These are phyloP conservation scores for Cystobasidium onofrii DNA, from an alignment of 768 basidiomycete genomes.

Conservation along the genomic window DNA sequence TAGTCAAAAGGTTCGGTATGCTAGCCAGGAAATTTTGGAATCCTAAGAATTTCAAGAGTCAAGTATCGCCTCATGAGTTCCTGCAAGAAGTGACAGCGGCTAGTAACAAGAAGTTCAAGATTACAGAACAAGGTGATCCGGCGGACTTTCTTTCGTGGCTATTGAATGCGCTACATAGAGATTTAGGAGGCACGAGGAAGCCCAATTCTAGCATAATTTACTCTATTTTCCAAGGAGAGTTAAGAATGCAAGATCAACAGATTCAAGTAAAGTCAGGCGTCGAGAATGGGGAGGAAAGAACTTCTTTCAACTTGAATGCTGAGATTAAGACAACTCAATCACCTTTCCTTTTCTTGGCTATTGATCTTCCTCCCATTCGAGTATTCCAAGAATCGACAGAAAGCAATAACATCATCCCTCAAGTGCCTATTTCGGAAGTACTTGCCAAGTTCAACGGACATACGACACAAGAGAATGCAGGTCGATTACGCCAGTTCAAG, in stretches of 20 bases:
- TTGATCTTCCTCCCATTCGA: conserved; percentile 95
- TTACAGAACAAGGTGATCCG: conserved; percentile 92
- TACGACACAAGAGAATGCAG: conserved; percentile 83
- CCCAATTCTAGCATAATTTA: conserved; percentile 89
- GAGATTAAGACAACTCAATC: conserved; percentile 77
- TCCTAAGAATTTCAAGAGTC: conserved; percentile 88
- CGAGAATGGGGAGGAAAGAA: conserved; percentile 53
- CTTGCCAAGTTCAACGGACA: conserved; percentile 88
- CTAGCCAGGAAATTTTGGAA: conserved; percentile 95
- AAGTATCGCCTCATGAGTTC: conserved; percentile 98
- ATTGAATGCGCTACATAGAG: conserved; percentile 82
- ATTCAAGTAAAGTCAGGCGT: conserved; percentile 68
- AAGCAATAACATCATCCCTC: conserved; percentile 91
- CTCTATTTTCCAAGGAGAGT: conserved; percentile 85
- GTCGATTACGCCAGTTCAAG: conserved; percentile 78
- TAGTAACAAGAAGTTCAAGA: conserved; percentile 78
- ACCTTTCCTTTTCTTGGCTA: conserved; percentile 89
- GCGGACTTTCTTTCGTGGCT: conserved; percentile 94
- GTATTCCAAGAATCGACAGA: conserved; percentile 91
- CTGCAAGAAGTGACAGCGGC: conserved; percentile 89
- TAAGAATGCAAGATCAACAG: conserved; percentile 86
- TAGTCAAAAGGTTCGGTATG: conserved; percentile 74
- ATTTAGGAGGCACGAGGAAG: conserved; percentile 89
- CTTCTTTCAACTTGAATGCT: conserved; percentile 73
- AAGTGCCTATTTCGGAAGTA: conserved; percentile 82